Evolutionary conservation across 1,139 yeast species (phyloP).

Genomic region (Spathaspora sp.): DNA sequence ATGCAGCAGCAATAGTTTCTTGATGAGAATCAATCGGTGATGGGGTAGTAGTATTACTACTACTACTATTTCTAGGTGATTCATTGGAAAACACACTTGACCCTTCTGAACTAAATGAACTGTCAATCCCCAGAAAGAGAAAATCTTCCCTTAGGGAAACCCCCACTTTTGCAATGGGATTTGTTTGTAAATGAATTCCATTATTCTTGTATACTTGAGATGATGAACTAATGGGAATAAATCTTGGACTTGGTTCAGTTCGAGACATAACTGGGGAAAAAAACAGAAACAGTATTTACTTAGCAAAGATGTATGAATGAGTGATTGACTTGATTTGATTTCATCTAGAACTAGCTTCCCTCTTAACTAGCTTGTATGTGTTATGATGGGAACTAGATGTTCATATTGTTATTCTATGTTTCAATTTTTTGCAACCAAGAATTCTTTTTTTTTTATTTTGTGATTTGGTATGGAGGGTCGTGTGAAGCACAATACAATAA

Average conservation of each 20-base stretch:
- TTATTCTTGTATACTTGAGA: slow-evolving; percentile 19
- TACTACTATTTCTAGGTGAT: not conserved
- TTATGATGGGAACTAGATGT: not conserved
- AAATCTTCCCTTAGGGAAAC: slow-evolving; percentile 15
- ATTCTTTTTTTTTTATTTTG: not conserved
- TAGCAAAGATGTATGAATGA: not conserved
- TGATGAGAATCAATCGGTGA: slow-evolving; percentile 11
- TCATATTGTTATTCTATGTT: not conserved
- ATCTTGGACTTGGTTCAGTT: slow-evolving; percentile 17
- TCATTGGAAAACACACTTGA: slow-evolving; percentile 8
- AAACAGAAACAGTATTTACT: not conserved
- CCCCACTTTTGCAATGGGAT: slow-evolving; percentile 5
- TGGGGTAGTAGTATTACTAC: too few species aligned
- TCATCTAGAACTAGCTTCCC: not conserved
- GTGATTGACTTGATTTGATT: not conserved
- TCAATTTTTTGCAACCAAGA: slow-evolving; percentile 2
- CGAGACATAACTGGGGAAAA: too few species aligned
- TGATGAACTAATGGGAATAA: slow-evolving; percentile 22
- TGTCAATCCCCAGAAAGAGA: slow-evolving; percentile 9
- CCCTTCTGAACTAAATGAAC: not conserved
- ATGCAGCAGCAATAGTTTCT: slow-evolving; percentile 45
- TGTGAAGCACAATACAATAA: not conserved
- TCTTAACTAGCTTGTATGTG: not conserved
- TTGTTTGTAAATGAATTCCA: not conserved
- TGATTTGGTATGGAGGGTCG: not conserved